Conservation (phyloP, 805 yeast genomes). For the Candida manassasensis region DNA sequence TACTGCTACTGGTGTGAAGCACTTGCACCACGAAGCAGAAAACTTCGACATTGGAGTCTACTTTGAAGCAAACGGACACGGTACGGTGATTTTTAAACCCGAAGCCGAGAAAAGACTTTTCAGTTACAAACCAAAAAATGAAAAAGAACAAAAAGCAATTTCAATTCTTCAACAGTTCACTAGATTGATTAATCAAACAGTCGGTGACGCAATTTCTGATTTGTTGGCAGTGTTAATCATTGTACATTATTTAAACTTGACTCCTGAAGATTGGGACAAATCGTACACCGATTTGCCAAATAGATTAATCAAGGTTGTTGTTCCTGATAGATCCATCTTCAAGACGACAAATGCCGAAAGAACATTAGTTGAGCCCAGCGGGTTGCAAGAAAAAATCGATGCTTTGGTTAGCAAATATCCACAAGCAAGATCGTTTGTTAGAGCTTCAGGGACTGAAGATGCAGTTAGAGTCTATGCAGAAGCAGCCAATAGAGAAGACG, state of each 20-base stretch:
- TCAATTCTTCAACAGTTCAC: constrained; percentile 56
- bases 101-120: constrained; percentile 35
- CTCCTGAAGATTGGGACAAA: constrained; percentile 69
- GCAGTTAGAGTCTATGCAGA: constrained; percentile 96
- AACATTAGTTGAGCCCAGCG: constrained; percentile 67
- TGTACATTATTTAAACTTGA: constrained; percentile 48
- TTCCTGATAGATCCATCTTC: constrained; percentile 74
- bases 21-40: constrained; percentile 87
- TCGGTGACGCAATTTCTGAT: constrained; percentile 98
- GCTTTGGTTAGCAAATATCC: constrained; percentile 48
- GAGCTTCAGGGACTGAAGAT: constrained; percentile 97
- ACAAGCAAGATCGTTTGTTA: constrained; percentile 81
- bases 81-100: constrained; percentile 81
- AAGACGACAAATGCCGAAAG: constrained; percentile 90
- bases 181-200: constrained; percentile 86
- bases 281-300: constrained; percentile 86
- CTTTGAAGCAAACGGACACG: constrained; percentile 99
- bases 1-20: constrained; percentile 95
- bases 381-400: constrained; percentile 73
- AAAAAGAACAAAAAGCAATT: constrained; percentile 46
- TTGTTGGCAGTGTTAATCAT: constrained; percentile 72
- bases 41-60: constrained; percentile 87
- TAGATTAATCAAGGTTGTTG: constrained; percentile 72
- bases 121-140: constrained; percentile 25
- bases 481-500: constrained; percentile 46